phyloP scores from a whole-genome alignment of 2,329 filamentous ascomycete genomes.

The Curvularia hawaiiensis region DNA sequence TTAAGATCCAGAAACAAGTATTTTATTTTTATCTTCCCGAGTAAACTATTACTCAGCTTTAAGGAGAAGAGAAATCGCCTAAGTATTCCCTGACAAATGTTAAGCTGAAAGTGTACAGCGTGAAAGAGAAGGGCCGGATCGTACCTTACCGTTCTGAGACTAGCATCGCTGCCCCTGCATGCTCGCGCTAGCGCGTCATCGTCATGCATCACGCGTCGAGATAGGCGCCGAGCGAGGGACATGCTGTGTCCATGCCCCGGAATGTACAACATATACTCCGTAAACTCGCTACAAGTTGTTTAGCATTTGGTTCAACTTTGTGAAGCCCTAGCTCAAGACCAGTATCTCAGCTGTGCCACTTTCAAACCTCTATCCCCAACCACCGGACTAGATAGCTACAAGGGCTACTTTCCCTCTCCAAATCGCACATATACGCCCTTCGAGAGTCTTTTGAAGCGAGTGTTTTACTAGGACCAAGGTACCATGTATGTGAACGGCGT shows the following conservation, averaged over 20 bases:
- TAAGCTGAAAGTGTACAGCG: background rate
- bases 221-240: background rate
- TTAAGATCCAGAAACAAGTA: background rate
- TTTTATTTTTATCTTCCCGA: background rate
- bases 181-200: conserved; percentile 17
- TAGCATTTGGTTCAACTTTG: background rate
- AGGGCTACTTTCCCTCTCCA: background rate
- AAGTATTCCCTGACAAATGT: background rate
- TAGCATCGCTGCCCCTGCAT: conserved; percentile 4
- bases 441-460: background rate
- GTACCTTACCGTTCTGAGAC: conserved; percentile 4
- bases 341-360: background rate
- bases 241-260: background rate
- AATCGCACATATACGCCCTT: background rate
- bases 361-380: conserved; percentile 7
- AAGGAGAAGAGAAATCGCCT: background rate
- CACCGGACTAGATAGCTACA: conserved; percentile 4
- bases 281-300: background rate
- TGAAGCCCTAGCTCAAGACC: background rate
- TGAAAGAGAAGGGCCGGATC: background rate
- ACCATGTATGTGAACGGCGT: conserved; percentile 3
- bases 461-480: background rate
- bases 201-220: conserved; percentile 12
- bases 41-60: too few species aligned
- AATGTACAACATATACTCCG: background rate